Evolutionary conservation across 495 filamentous ascomycete genomes (phyloP), one percentile per base, ranked within the genome.

Genomic region (Letharia lupina): DNA sequence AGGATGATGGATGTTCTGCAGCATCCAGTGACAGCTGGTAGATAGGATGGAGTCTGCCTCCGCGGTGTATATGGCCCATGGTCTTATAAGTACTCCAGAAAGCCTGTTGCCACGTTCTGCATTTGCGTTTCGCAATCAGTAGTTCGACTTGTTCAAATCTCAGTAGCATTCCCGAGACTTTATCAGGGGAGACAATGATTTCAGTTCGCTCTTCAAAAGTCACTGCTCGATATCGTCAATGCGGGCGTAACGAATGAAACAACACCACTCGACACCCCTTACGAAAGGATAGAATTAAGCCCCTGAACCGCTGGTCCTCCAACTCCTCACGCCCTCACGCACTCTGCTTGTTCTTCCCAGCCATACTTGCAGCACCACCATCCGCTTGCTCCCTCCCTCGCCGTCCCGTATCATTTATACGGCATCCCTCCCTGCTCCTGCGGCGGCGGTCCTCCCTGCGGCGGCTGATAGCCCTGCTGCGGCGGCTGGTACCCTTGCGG

Each of bases 391-490:
- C 52, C 10, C 28, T 3, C 31, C 33, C 61, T 7, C 20, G 1
- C 13, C 9, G n/a, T 18, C 18, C 47, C 11, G 23, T 7, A 5
- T 67, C 52, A 71, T 56, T 69, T 71, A 65, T 69, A 68, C 39
- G 62, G 54, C 66, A 66, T 37, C 40, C 31, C 41, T 6, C 65
- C 58, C 54, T 65, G 65, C 56, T 20, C 69, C 58, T 40, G 70
- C 4, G 65, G 63, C 44, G 65, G 67, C 28, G 58, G 50, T 39
- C 7, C 31, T n/a, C 69, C 69, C 41, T 39, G 40, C 12, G 66
- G 66, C 52, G 64, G 52, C 45, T 59, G 57, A n/a, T 68, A 63
- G 3, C 63, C 63, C 20, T 68, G 67, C 20, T 68, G 67, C 45
- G 45, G 45, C 20, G 45, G 28, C 48, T 31, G 66, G 63, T 56